Evolutionary conservation across 108 stramenopile species (phyloP), one percentile per base, ranked within the genome.

Genomic region (Skeletonema menzelii): DNA sequence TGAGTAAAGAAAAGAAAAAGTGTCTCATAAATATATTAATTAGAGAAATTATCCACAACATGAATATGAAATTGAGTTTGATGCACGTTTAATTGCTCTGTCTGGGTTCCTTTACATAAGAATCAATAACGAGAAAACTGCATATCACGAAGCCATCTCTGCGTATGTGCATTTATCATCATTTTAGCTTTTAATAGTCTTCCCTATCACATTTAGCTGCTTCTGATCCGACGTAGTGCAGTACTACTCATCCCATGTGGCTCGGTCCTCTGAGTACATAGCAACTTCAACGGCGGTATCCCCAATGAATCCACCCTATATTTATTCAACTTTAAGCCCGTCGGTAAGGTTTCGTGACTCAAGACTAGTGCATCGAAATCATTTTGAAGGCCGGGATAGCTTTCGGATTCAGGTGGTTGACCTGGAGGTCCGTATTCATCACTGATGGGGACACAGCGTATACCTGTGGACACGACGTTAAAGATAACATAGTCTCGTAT

Each of bases 171-270:
- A 4, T 1, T 32, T 0, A 32, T 32, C 31, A 32, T 32, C 3
- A 32, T 32, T 32, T 47, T 38, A 38, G 37, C 10, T 38, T 11
- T 0, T 20, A 47, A 47, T 47, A 47, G 13, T 47, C 19, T 20
- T 47, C n/a, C 46, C 19, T 19, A 19, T 3, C 46, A 30, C 28
- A 69, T 27, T n/a, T 57, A 57, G 27, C 12, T 70, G 10, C 47
- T 76, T 58, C 79, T 68, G 61, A 78, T 61, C 57, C 85, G 69
- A 69, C 94, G 75, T 62, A 95, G 67, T 8, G 90, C 86, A 19
- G 94, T 95, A 65, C 88, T 89, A 63, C 90, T 91, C 94, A 95
- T 95, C 4, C 91, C 91, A 70, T 91, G 82, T 5, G 94, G 86
- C 80, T 93, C 92, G 8, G 92, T 95, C 62, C 94, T 84, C 56